Conservation (phyloP, 257 asterid species). For the Prunella vulgaris region DNA sequence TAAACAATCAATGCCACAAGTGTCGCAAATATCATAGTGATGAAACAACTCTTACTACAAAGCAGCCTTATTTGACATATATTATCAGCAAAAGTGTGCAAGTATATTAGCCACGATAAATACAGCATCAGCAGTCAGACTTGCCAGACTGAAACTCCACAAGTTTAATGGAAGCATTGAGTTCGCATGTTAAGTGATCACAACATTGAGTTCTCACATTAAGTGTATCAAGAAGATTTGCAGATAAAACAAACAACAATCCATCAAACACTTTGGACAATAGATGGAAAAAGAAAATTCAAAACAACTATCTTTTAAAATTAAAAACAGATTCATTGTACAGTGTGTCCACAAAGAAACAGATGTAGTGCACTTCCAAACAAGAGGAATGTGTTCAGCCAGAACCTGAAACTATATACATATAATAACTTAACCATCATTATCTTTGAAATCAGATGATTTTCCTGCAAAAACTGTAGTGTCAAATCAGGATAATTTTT, state of each 20-base stretch:
- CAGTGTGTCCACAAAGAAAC: not conserved
- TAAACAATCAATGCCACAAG: not conserved
- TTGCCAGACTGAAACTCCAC: not conserved
- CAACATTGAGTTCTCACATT: not conserved
- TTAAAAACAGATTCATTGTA: not conserved
- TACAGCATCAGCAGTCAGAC: constrained; percentile 5
- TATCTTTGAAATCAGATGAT: not conserved
- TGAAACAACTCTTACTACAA: constrained; percentile 17
- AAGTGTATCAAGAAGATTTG: not conserved
- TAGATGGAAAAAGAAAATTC: not conserved
- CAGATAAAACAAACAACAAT: not conserved
- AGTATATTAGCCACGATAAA: not conserved
- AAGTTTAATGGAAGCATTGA: not conserved
- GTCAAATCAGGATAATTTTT: not conserved
- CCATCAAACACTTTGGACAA: not conserved
- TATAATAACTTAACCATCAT: not conserved
- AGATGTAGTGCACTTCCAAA: not conserved
- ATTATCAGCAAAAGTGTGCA: not conserved
- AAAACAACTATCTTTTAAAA: not conserved
- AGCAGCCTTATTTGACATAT: not conserved
- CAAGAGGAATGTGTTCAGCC: not conserved
- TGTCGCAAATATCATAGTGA: constrained; percentile 2
- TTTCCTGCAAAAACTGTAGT: not conserved
- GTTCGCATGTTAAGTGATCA: not conserved
- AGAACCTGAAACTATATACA: not conserved